phyloP scores from a whole-genome alignment of 2,329 filamentous ascomycete genomes.

The Microascus cirrosus region DNA sequence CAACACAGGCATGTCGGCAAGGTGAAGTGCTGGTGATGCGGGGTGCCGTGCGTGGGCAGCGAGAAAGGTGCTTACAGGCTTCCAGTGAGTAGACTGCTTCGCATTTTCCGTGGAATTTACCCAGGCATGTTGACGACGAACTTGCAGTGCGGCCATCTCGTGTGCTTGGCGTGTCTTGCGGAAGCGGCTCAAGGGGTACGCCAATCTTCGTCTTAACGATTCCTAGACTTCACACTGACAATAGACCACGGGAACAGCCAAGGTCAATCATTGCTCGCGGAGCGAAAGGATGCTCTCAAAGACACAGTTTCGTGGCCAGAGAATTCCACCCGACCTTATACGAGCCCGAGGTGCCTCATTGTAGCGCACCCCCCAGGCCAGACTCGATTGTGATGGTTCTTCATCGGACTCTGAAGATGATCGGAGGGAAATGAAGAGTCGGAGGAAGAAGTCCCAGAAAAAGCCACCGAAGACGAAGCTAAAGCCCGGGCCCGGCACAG shows the following conservation, averaged over 20 bases:
- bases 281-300: neutral
- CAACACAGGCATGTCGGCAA: neutral
- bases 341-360: too few species aligned
- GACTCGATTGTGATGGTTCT: neutral
- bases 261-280: neutral
- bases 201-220: neutral
- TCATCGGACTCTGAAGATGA: too few species aligned
- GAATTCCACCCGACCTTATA: neutral
- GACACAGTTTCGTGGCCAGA: too few species aligned
- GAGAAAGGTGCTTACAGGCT: neutral
- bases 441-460: neutral
- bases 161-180: neutral
- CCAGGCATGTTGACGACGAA: neutral
- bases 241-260: neutral
- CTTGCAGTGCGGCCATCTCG: neutral
- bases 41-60: neutral
- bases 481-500: neutral
- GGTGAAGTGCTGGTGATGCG: neutral
- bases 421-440: too few species aligned
- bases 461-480: neutral
- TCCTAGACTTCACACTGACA: neutral
- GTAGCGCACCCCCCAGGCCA: too few species aligned
- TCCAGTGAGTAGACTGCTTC: neutral
- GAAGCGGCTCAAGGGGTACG: neutral
- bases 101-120: neutral